Evolutionary conservation across 768 basidiomycete genomes (phyloP).

Genomic region (Leucosporidium creatinivorum): DNA sequence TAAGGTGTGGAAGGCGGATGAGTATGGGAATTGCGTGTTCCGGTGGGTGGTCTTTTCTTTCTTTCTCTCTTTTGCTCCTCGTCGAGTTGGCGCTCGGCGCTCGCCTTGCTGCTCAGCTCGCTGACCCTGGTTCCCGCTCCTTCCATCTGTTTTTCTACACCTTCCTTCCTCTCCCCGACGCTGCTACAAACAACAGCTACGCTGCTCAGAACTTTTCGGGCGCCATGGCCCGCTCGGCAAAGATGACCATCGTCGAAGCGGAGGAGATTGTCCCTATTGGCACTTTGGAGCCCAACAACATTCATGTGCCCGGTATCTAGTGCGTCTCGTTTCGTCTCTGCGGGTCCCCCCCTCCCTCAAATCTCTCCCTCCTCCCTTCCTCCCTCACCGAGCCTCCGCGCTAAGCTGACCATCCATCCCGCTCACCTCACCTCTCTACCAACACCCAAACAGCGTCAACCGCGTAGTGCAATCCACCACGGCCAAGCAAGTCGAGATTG

Average conservation of each 20-base stretch:
- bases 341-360: slow-evolving; percentile 40
- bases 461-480: slow-evolving; percentile 71
- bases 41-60: slow-evolving; percentile 50
- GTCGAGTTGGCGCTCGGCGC: no score
- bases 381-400: no score
- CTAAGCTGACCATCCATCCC: slow-evolving; percentile 35
- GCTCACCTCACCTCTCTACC: slow-evolving; percentile 51
- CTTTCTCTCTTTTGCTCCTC: no score
- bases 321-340: not conserved
- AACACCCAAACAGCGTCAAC: slow-evolving; percentile 83
- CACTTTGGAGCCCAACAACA: slow-evolving; percentile 66
- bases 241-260: slow-evolving; percentile 85
- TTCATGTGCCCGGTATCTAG: slow-evolving; percentile 47
- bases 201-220: slow-evolving; percentile 79
- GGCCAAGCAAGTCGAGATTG: slow-evolving; percentile 69
- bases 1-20: slow-evolving; percentile 86
- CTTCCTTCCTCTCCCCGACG: no score
- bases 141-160: not conserved
- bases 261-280: slow-evolving; percentile 83
- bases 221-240: slow-evolving; percentile 82
- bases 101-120: not conserved
- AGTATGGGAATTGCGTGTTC: slow-evolving; percentile 84
- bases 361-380: slow-evolving; percentile 38
- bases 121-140: not conserved
- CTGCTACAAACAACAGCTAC: slow-evolving; percentile 54